A percentile compares a stretch with the other conserved stretches of the same genome.
Evolutionary conservation across 208 protist genomes (phyloP).

Genomic region (Trichomonas vaginalis): DNA sequence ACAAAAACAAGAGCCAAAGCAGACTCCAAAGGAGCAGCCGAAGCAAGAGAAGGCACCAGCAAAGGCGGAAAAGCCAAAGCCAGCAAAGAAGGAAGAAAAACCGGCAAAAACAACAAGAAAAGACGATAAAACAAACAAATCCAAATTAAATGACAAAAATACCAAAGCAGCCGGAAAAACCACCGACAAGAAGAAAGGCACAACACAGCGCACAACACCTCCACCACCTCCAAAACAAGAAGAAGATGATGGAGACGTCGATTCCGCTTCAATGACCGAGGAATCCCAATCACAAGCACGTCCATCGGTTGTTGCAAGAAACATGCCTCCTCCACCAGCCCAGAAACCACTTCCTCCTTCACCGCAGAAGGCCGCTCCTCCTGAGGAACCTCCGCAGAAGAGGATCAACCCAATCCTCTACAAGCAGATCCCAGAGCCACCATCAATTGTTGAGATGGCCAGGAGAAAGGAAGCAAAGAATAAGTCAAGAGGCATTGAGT

Average conservation of each 20-base stretch:
- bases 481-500: neutral
- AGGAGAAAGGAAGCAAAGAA: neutral
- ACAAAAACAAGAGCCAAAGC: neutral
- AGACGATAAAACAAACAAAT: neutral
- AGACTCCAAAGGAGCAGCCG: neutral
- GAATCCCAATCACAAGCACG: neutral
- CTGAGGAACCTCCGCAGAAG: neutral
- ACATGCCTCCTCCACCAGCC: neutral
- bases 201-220: neutral
- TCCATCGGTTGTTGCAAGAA: neutral
- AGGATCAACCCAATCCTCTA: neutral
- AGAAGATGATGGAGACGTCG: neutral
- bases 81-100: neutral
- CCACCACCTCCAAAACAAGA: neutral
- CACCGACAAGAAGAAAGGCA: neutral
- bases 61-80: neutral
- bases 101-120: neutral
- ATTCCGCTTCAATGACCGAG: neutral
- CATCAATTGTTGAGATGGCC: neutral
- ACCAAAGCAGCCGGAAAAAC: neutral
- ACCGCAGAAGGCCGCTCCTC: neutral
- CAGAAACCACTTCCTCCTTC: neutral
- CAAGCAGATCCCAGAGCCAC: neutral
- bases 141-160: neutral
- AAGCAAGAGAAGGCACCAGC: neutral